Conservation (phyloP, 169 alveolate species). For the Plasmodium coatneyi region DNA sequence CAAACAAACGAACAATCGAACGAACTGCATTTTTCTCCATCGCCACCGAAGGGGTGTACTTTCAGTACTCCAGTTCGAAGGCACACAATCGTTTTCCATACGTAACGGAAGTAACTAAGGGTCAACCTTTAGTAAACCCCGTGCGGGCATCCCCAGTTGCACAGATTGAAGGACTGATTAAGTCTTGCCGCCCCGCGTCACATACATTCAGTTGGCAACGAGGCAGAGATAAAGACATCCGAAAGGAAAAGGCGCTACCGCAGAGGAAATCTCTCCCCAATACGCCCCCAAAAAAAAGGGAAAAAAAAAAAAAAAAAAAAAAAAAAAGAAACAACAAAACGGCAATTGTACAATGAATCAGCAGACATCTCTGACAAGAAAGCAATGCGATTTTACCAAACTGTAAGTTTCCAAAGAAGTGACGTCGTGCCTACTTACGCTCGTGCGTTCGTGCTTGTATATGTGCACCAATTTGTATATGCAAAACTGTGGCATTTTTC, state of each 20-base stretch:
- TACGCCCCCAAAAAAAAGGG: background rate
- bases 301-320: slow-evolving; percentile 4
- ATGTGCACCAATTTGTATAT: background rate
- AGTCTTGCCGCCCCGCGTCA: background rate
- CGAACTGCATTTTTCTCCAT: background rate
- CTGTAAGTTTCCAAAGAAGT: slow-evolving; percentile 77
- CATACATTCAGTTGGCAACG: background rate
- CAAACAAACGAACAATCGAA: background rate
- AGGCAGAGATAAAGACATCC: slow-evolving; percentile 10
- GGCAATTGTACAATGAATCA: slow-evolving; percentile 35
- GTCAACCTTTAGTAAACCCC: background rate
- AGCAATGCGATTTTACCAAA: slow-evolving; percentile 86
- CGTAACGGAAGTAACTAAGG: background rate
- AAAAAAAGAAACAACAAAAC: background rate
- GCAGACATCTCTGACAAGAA: slow-evolving; percentile 74
- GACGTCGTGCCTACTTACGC: background rate
- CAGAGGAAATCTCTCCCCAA: background rate
- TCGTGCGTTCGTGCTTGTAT: background rate
- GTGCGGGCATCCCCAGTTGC: background rate
- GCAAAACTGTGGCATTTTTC: background rate
- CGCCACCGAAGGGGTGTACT: background rate
- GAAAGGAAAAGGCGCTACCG: background rate
- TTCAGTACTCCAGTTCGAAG: background rate
- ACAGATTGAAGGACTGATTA: background rate
- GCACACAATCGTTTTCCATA: background rate